Evolutionary conservation across 2,329 filamentous ascomycete species (phyloP), one percentile per base, ranked within the genome.

Genomic region (Furcasterigmium furcatum): DNA sequence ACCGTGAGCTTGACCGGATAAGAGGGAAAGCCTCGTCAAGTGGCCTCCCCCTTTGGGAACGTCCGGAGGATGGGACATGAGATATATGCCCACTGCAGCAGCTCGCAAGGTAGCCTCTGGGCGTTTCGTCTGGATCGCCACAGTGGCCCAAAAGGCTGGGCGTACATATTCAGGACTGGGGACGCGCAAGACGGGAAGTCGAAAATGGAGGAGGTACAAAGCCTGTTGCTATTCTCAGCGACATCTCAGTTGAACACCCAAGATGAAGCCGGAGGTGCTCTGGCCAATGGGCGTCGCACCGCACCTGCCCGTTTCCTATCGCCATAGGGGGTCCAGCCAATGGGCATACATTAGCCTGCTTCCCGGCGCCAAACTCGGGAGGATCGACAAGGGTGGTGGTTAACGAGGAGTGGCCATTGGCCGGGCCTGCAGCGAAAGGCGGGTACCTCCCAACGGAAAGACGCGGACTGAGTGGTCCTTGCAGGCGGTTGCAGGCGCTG

Each of bases 401-500:
- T 25, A 44, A 42, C 20, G n/a, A 30, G 10, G 3, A 21, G 16
- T 5, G 27, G 22, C 42, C 1, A 49, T 9, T 50, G 49, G 49
- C 2, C 13, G 3, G 21, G 2, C 9, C n/a, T 0, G 2, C 12
- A 1, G 25, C n/a, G 20, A 35, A 30, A 41, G 32, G 30, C 42
- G 27, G 45, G 43, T 25, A 47, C 14, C 38, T 38, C 36, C 41
- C 38, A 49, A 45, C 44, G 36, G 27, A 27, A 20, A 22, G 1
- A 16, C n/a, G 0, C 4, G 4, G 47, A 19, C 19, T 44, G 49
- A 46, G 45, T 52, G 47, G 47, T 46, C 16, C 0, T 46, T 40
- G 47, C 49, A 50, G 49, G 41, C 49, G 49, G 0, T 46, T 40
- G 45, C 49, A 50, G 49, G 41, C 49, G 49, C 49, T 48, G 49